phyloP scores from a whole-genome alignment of 495 filamentous ascomycete species.

The Chaetomium cochliodes region DNA sequence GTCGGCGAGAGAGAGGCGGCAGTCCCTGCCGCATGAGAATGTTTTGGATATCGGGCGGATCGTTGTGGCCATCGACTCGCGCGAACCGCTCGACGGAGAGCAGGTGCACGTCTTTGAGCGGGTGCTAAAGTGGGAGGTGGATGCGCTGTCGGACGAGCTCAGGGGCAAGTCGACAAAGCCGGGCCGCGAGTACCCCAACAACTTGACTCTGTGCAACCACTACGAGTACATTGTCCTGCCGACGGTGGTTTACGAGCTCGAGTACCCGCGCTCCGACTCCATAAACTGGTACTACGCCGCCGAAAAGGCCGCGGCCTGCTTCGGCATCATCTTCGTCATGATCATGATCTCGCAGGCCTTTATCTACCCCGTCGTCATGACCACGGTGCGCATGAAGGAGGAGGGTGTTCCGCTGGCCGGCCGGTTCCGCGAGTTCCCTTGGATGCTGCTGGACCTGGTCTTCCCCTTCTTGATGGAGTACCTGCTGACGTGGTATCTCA shows the following conservation, averaged over 20 bases:
- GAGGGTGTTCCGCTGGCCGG: conserved; percentile 56
- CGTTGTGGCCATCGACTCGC: conserved; percentile 54
- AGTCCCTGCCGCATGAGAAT: conserved; percentile 40
- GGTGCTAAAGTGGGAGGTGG: conserved; percentile 62
- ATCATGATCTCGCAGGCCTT: conserved; percentile 56
- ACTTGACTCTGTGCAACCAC: conserved; percentile 64
- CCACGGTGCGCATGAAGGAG: conserved; percentile 63
- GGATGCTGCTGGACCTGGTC: conserved; percentile 65
- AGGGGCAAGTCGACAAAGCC: conserved; percentile 52
- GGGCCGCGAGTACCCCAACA: conserved; percentile 58
- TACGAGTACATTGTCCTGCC: conserved; percentile 70
- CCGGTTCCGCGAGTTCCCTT: conserved; percentile 65
- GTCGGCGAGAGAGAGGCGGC: conserved; percentile 39
- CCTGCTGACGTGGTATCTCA: conserved; percentile 67
- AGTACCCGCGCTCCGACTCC: conserved; percentile 65
- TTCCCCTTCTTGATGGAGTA: conserved; percentile 78
- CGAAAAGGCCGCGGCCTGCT: conserved; percentile 65
- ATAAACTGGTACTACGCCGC: conserved; percentile 71
- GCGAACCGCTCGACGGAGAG: conserved; percentile 54
- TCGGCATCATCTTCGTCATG: conserved; percentile 67
- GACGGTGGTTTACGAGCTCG: conserved; percentile 73
- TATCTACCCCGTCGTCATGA: conserved; percentile 65
- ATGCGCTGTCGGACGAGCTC: conserved; percentile 61
- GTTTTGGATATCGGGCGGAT: conserved; percentile 47
- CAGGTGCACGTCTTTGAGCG: conserved; percentile 59